Evolutionary conservation across 2,329 filamentous ascomycete genomes (phyloP).

Genomic region (Leptographium procerum): DNA sequence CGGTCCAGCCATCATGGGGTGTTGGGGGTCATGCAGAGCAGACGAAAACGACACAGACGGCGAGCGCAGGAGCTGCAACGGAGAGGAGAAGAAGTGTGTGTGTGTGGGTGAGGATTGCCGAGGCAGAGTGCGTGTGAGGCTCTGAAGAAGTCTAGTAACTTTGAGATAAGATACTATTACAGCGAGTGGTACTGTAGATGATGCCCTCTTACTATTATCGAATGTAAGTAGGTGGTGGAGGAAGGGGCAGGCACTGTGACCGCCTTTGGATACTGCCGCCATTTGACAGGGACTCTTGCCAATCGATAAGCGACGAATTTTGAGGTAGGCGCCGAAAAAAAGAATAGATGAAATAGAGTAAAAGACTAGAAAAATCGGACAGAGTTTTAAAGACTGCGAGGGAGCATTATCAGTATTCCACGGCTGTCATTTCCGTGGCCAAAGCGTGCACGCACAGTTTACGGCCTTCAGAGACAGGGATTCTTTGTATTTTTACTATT

Average conservation of each 20-base stretch:
- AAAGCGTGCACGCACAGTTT: not conserved
- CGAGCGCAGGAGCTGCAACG: not conserved
- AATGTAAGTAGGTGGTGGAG: not conserved
- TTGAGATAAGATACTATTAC: not conserved
- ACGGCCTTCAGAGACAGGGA: not conserved
- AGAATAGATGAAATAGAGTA: too few relatives aligned
- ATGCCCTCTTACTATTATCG: too few relatives aligned
- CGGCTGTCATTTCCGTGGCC: too few relatives aligned
- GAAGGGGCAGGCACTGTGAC: too few relatives aligned
- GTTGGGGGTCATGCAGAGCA: not conserved
- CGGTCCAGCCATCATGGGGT: not conserved
- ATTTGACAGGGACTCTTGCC: not conserved
- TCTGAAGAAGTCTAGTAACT: not conserved
- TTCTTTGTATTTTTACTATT: not conserved
- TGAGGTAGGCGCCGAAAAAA: not conserved
- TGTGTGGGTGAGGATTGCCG: not conserved
- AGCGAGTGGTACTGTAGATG: too few relatives aligned
- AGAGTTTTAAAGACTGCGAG: not conserved
- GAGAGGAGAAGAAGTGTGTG: not conserved
- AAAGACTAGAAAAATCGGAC: too few relatives aligned
- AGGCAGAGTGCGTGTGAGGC: not conserved
- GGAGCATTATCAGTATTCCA: not conserved
- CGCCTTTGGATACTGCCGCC: constrained; percentile 1
- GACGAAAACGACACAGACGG: not conserved
- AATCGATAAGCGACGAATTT: not conserved